A percentile compares a stretch with the other conserved stretches of the same genome.
Evolutionary conservation across 2,329 filamentous ascomycete genomes (phyloP).

Genomic region (Calonectria pseudoreteaudii): DNA sequence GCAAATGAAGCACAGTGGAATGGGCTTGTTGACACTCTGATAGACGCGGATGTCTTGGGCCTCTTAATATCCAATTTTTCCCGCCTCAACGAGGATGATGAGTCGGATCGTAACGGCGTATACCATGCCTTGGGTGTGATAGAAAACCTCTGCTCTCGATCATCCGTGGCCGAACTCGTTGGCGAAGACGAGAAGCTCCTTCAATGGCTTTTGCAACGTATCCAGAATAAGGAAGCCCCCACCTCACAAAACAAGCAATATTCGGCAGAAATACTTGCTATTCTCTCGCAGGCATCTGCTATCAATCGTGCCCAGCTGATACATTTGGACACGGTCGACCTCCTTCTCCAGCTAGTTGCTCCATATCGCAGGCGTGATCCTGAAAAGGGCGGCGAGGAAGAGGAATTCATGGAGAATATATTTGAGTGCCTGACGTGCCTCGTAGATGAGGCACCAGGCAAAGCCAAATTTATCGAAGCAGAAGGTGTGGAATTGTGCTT

Average conservation of each 20-base stretch:
- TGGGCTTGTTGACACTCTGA: slow-evolving; percentile 73
- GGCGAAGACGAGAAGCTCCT: slow-evolving; percentile 76
- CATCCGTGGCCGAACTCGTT: slow-evolving; percentile 76
- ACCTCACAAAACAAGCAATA: slow-evolving; percentile 96
- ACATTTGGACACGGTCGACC: slow-evolving; percentile 78
- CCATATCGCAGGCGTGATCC: slow-evolving; percentile 90
- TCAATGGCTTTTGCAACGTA: slow-evolving; percentile 81
- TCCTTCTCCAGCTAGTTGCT: slow-evolving; percentile 84
- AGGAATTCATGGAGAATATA: slow-evolving; percentile 94
- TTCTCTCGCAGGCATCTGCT: slow-evolving; percentile 82
- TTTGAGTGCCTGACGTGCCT: slow-evolving; percentile 89
- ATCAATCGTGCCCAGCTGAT: slow-evolving; percentile 74
- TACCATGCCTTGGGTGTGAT: slow-evolving; percentile 87
- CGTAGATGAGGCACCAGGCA: slow-evolving; percentile 80
- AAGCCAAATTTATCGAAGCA: slow-evolving; percentile 84
- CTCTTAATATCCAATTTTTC: slow-evolving; percentile 82
- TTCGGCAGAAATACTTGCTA: slow-evolving; percentile 89
- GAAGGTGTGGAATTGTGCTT: slow-evolving; percentile 93
- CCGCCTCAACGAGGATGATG: slow-evolving; percentile 79
- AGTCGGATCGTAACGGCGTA: slow-evolving; percentile 82
- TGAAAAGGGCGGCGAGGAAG: slow-evolving; percentile 85
- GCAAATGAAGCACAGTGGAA: slow-evolving; percentile 87
- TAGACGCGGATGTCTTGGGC: slow-evolving; percentile 78
- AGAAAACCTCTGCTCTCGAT: slow-evolving; percentile 85
- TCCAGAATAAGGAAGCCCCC: slow-evolving; percentile 74